A percentile compares a stretch with the other conserved stretches of the same genome.
phyloP scores from a whole-genome alignment of 2,329 filamentous ascomycete genomes.

The Septoria linicola region DNA sequence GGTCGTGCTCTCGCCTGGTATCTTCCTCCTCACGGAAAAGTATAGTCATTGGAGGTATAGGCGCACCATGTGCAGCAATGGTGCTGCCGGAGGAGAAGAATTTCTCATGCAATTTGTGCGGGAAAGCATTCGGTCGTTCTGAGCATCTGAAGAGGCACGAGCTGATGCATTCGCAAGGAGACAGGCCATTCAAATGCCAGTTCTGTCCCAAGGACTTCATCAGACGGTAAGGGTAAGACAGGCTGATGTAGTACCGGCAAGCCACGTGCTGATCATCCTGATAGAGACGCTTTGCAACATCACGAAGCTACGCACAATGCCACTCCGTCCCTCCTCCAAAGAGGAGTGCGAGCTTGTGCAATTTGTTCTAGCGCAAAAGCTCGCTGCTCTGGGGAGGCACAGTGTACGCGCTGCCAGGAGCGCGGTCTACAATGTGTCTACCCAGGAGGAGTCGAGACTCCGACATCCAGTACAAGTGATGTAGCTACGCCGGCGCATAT shows the following conservation, averaged over 20 bases:
- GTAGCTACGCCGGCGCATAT: not conserved
- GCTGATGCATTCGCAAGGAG: constrained; percentile 26
- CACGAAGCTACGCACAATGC: constrained; percentile 30
- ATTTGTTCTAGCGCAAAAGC: constrained; percentile 34
- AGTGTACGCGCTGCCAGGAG: constrained; percentile 31
- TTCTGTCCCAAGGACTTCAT: constrained; percentile 31
- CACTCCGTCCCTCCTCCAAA: constrained; percentile 20
- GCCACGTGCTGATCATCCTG: not conserved
- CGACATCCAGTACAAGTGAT: not conserved
- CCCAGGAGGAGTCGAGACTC: constrained; percentile 14
- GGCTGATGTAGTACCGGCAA: not conserved
- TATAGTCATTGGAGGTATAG: too few relatives aligned
- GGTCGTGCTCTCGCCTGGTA: too few relatives aligned
- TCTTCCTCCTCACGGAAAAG: too few relatives aligned
- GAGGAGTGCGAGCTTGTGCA: constrained; percentile 32
- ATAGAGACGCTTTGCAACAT: constrained; percentile 31
- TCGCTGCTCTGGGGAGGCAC: constrained; percentile 33
- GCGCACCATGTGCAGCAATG: constrained; percentile 5
- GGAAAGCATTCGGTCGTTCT: constrained; percentile 28
- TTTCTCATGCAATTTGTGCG: constrained; percentile 25
- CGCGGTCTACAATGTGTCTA: constrained; percentile 31
- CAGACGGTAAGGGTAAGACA: constrained; percentile 27
- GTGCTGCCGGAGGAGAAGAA: constrained; percentile 9
- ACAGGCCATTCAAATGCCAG: constrained; percentile 27
- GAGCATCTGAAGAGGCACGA: constrained; percentile 33